A percentile compares a stretch with the other conserved stretches of the same genome.
Conservation (phyloP, 2,329 filamentous ascomycete species). For the Aspergillus eucalypticola region DNA sequence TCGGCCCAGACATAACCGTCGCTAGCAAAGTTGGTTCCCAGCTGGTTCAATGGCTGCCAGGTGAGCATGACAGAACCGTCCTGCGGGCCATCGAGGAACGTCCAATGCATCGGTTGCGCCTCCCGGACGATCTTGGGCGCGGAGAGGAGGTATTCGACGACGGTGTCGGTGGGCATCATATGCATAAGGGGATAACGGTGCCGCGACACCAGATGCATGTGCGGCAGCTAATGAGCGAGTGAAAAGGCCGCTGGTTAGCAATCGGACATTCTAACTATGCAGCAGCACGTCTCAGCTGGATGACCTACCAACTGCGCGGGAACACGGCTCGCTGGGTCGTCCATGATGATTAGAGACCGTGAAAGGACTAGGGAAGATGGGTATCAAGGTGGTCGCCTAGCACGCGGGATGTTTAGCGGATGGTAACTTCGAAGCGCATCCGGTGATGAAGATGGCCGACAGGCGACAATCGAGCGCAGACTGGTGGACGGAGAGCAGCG, state of each 20-base stretch:
- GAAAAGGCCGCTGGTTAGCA: conserved; percentile 6
- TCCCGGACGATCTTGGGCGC: conserved; percentile 85
- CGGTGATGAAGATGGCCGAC: conserved; percentile 9
- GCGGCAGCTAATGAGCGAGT: conserved; percentile 68
- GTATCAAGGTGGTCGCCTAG: conserved; percentile 17
- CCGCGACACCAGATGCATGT: conserved; percentile 86
- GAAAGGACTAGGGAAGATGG: conserved; percentile 10
- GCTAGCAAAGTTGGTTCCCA: conserved; percentile 75
- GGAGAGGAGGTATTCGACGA: conserved; percentile 78
- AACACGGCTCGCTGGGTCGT: conserved; percentile 49
- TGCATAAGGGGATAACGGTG: conserved; percentile 75
- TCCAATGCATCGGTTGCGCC: conserved; percentile 87
- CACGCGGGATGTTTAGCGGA: neutral
- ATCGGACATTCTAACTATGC: neutral
- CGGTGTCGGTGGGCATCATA: conserved; percentile 71
- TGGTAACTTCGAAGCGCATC: conserved; percentile 9
- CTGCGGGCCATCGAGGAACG: conserved; percentile 77
- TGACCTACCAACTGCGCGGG: conserved; percentile 47
- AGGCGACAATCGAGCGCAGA: conserved; percentile 10
- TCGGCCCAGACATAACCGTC: conserved; percentile 93
- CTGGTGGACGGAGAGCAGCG: conserved; percentile 20
- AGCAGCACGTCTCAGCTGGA: conserved; percentile 8
- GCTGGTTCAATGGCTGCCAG: conserved; percentile 78
- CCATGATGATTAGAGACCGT: conserved; percentile 39
- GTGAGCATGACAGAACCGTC: conserved; percentile 82